Percentiles rank a stretch among this genome's conserved stretches.
Conservation (phyloP, 495 filamentous ascomycete genomes). For the Penicillium macrosclerotiorum region DNA sequence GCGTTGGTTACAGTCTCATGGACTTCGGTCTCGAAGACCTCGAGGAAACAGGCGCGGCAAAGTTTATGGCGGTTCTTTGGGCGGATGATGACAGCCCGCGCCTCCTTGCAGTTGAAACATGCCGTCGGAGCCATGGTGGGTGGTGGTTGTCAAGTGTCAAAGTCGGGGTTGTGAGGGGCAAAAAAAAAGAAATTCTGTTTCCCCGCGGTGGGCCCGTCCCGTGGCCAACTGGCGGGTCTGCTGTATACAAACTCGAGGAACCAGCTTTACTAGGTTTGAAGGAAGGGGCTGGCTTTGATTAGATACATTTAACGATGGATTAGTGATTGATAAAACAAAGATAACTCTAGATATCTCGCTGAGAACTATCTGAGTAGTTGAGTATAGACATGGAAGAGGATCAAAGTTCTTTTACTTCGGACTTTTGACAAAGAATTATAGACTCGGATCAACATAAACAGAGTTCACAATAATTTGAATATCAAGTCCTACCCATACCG, state of each 20-base stretch:
- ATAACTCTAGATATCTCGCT: too few relatives aligned
- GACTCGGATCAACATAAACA: too few relatives aligned
- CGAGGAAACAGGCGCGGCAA: constrained; percentile 84
- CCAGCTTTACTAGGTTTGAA: too few relatives aligned
- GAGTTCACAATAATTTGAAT: too few relatives aligned
- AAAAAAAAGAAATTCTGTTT: constrained; percentile 25
- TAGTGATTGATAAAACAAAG: too few relatives aligned
- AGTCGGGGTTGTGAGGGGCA: constrained; percentile 11
- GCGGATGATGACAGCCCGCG: constrained; percentile 83
- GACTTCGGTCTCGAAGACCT: constrained; percentile 86
- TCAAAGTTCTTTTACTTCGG: too few relatives aligned
- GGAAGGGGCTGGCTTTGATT: too few relatives aligned
- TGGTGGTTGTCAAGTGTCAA: constrained; percentile 7
- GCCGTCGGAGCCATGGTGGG: constrained; percentile 53
- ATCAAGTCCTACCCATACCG: too few relatives aligned
- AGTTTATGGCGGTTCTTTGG: constrained; percentile 92
- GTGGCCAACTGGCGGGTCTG: constrained; percentile 3
- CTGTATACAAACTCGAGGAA: not conserved
- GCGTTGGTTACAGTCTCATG: constrained; percentile 85
- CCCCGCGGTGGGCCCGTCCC: constrained; percentile 20
- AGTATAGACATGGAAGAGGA: too few relatives aligned
- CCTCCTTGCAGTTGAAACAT: constrained; percentile 72
- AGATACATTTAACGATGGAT: too few relatives aligned
- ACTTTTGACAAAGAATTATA: too few relatives aligned
- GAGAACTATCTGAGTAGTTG: too few relatives aligned